Evolutionary conservation across 1,284 basidiomycete species (phyloP).

Genomic region (Afroboletus lepidellus): DNA sequence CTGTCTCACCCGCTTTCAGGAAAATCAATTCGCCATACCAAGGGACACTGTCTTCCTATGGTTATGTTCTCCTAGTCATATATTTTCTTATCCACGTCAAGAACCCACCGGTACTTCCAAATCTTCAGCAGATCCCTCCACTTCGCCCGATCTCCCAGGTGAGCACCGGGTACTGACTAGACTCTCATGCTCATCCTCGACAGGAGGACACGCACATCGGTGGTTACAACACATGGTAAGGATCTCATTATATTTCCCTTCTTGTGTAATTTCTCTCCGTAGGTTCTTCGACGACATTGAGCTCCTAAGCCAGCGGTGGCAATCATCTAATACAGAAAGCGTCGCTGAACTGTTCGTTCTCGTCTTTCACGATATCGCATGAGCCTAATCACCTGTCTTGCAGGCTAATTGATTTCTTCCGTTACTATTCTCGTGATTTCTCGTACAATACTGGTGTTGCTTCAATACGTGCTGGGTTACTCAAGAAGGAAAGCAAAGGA

Average conservation of each 20-base stretch:
- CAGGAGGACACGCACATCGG: conserved; percentile 86
- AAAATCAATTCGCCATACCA: conserved; percentile 99
- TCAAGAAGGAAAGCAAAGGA: conserved; percentile 90
- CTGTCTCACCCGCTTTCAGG: conserved; percentile 39
- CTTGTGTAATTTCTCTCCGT: conserved; percentile 1
- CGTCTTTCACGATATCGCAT: conserved; percentile 3
- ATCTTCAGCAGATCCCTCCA: conserved; percentile 87
- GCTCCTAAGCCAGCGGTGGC: conserved; percentile 86
- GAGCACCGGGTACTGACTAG: conserved; percentile 6
- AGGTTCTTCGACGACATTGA: conserved; percentile 99
- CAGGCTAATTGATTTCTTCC: conserved; percentile 96
- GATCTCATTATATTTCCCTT: neutral
- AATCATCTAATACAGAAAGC: conserved; percentile 88
- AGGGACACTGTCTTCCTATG: conserved; percentile 95
- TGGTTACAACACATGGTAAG: conserved; percentile 80
- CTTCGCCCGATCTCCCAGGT: conserved; percentile 77
- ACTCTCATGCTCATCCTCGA: conserved; percentile 15
- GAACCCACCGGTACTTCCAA: conserved; percentile 89
- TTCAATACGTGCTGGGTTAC: conserved; percentile 84
- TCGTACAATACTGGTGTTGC: conserved; percentile 89
- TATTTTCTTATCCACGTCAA: conserved; percentile 98
- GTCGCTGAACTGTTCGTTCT: conserved; percentile 84
- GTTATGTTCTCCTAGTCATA: conserved; percentile 96
- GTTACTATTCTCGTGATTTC: conserved; percentile 94
- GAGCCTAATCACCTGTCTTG: conserved; percentile 9